These are phyloP conservation scores for Echinochloa phyllopogon DNA, from an alignment of 176 grass and related monocot genomes.

Conservation along the genomic window DNA sequence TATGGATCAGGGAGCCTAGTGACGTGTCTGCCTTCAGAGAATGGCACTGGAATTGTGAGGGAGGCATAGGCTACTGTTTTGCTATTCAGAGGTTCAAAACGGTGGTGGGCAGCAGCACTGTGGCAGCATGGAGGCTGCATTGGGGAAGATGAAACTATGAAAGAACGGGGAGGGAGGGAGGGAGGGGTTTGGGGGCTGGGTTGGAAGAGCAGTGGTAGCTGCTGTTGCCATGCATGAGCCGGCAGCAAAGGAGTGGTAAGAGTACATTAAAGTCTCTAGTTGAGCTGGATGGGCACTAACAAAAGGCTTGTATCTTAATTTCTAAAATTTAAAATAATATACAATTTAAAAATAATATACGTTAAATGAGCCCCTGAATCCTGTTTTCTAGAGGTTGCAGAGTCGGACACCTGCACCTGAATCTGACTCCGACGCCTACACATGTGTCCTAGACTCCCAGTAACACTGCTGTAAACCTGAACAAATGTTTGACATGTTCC, in stretches of 20 bases:
- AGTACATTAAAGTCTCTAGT: neutral
- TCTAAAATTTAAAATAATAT: neutral
- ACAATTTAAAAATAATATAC: neutral
- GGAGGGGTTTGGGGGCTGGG: neutral
- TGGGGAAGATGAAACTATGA: neutral
- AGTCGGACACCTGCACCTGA: neutral
- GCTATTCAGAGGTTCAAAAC: neutral
- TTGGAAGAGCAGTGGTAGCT: neutral
- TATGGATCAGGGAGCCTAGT: neutral
- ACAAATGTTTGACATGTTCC: slow-evolving; percentile 10
- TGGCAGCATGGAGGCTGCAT: neutral
- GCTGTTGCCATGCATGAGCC: neutral
- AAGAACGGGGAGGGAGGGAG: neutral
- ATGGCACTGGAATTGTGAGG: neutral
- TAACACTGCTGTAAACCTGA: neutral
- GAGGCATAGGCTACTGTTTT: neutral
- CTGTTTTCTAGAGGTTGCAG: neutral
- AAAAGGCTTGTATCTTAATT: neutral
- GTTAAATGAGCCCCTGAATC: neutral
- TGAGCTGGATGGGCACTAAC: slow-evolving; percentile 5
- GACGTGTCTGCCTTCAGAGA: neutral
- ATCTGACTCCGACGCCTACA: neutral
- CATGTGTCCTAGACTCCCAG: neutral
- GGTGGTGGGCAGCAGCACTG: neutral
- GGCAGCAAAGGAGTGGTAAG: too few relatives aligned